Evolutionary conservation across 345 rosid species (phyloP).

Genomic region (Rhodamnia rubescens): DNA sequence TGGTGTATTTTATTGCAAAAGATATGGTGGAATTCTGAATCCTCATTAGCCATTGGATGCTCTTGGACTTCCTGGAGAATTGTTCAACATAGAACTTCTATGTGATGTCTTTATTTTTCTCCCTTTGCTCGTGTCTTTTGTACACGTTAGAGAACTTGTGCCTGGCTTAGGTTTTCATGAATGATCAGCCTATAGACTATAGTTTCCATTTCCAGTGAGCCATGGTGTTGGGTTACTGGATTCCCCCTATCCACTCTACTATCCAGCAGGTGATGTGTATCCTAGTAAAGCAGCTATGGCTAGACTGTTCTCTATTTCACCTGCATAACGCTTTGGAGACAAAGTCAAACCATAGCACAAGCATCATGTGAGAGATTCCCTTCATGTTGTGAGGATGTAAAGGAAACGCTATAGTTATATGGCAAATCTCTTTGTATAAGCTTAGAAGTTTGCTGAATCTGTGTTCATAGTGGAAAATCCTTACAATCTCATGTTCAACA

Average conservation of each 20-base stretch:
- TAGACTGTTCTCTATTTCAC: background rate
- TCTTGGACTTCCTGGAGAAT: background rate
- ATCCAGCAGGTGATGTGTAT: background rate
- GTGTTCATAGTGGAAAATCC: background rate
- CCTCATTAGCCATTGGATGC: background rate
- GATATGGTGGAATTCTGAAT: background rate
- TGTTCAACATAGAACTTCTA: background rate
- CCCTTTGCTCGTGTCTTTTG: background rate
- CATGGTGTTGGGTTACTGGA: background rate
- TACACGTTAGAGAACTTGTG: background rate
- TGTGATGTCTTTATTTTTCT: background rate
- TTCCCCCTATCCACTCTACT: background rate
- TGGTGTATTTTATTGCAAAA: background rate
- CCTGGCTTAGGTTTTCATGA: background rate
- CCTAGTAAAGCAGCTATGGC: background rate
- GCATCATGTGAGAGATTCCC: background rate
- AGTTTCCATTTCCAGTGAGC: background rate
- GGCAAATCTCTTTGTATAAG: background rate
- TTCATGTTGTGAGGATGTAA: background rate
- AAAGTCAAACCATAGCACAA: background rate
- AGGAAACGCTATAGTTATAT: background rate
- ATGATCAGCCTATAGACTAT: background rate
- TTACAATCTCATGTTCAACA: constrained; percentile 11
- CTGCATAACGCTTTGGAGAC: background rate
- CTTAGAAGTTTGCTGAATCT: background rate